Percentiles rank a stretch among this genome's conserved stretches.
These are phyloP conservation scores for Starmerella khaoyaiensis DNA, from an alignment of 805 yeast genomes.

Conservation along the genomic window DNA sequence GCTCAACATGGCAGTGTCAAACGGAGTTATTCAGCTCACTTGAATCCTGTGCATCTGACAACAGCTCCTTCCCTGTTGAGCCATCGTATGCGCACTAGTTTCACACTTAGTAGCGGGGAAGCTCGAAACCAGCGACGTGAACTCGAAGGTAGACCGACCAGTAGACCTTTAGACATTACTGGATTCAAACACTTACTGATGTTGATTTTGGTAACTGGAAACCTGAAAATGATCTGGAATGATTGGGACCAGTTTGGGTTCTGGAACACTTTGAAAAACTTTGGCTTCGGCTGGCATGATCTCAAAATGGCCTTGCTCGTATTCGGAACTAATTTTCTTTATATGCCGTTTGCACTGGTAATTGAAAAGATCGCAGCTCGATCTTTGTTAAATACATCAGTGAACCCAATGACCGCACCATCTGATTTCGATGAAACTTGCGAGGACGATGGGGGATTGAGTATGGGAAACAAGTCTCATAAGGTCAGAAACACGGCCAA, in stretches of 20 bases:
- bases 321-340: constrained; percentile 26
- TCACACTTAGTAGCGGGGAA: constrained; percentile 11
- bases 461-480: no score
- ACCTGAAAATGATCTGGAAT: constrained; percentile 30
- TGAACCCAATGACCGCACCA: no score
- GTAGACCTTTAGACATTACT: constrained; percentile 17
- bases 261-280: constrained; percentile 23
- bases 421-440: no score
- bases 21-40: constrained; percentile 13
- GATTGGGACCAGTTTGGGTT: constrained; percentile 32
- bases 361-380: constrained; percentile 29
- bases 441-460: no score
- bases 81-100: constrained; percentile 9
- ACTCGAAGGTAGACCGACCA: constrained; percentile 10
- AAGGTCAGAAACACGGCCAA: no score
- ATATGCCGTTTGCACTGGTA: constrained; percentile 29
- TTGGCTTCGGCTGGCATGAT: constrained; percentile 28
- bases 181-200: constrained; percentile 34
- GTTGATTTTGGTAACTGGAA: constrained; percentile 31
- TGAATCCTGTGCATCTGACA: constrained; percentile 18
- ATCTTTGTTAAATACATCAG: no score
- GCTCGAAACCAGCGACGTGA: constrained; percentile 12
- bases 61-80: constrained; percentile 19
- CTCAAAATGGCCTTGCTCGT: constrained; percentile 23
- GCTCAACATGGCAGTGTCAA: no score